Evolutionary conservation across 306 rosid species (phyloP), one percentile per base, ranked within the genome.

Genomic region (Phaseolus lunatus): DNA sequence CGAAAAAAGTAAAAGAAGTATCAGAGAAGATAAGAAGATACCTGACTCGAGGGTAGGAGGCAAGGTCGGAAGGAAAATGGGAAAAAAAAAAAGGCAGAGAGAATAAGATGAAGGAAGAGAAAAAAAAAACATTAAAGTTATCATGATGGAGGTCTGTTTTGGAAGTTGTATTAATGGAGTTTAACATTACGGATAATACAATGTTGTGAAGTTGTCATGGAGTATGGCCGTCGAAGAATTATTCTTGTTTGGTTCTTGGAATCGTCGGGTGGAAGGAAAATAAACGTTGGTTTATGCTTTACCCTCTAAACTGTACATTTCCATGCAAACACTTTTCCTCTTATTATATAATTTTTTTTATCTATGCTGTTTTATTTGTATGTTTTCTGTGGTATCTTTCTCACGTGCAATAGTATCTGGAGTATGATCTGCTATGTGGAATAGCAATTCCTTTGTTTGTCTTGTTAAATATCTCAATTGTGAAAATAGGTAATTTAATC

Each of bases 171-270:
- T 66, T 62, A n/a, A 56, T 57, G 53, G 50, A 23, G 22, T 52
- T 31, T 56, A 8, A 48, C 49, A 9, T 72, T 81, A 73, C 76
- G 88, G 86, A 73, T 27, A 67, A 24, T 1, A n/a, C 85, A 8
- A 89, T 71, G 85, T 0, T 10, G 45, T 12, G 63, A 45, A 37
- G 14, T 76, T 80, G 90, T 85, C 87, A 31, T 14, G 26, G 16
- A 24, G 86, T n/a, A 73, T 74, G 44, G 73, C 77, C 26, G 39
- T 54, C 18, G 12, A n/a, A 57, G 73, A 78, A 78, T 70, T 29
- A 68, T 78, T 66, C 78, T 12, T 9, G 10, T 72, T 63, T 58
- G 35, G 64, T n/a, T 77, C 52, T 19, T 61, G 85, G 64, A 72
- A 23, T 62, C 5, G 35, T 73, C 87, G 70, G 15, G 27, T 56